Base-by-base conservation (phyloP, 495 filamentous ascomycete species). In the Penicillium pancosmium region DNA sequence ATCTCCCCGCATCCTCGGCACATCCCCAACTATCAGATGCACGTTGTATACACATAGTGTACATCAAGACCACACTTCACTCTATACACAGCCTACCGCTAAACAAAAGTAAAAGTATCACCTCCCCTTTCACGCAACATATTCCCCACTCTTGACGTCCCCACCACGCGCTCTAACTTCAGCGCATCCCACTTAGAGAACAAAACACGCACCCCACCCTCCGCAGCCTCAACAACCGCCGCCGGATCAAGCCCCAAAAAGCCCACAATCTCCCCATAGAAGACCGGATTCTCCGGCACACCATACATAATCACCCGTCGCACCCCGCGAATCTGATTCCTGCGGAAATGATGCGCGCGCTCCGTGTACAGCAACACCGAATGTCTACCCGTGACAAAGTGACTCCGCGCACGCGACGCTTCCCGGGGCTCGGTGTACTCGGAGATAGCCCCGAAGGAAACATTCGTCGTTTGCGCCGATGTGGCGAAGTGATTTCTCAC, bases 141-240 rank as follows among this genome's bases (percentile, higher is more conserved):
- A 54, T 79, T 80, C 13, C 77, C 73, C 19, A 89, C 87, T 64
- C 94, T 80, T 72, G 84, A 78, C 3, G 83, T 88, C 9, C 94
- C 95, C 3, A 93, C 93, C 27, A 98, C 80, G 60, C 94, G 82
- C 79, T 98, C 94, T 61, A 98, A 73, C 78, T 88, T 92, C 73
- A 97, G 70, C 19, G 83, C 80, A 80, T 98, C 94, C 80, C 92
- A 95, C 75, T 83, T 89, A 2, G 91, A 94, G 71, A 97, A 98
- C 54, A 94, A 64, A 5, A 81, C 85, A 57, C 88, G 82, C 13
- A 91, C 87, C 41, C 77, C 84, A 65, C 69, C 71, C 59, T 68
- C 70, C 1, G 66, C 74, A 48, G 68, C 78, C 64, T 65, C 77
- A 34, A 67, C 69, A 31, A 63, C 63, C 60, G 35, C 61, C 23